Conservation (phyloP, 352 stramenopile genomes). For the Phytophthora brassicae region DNA sequence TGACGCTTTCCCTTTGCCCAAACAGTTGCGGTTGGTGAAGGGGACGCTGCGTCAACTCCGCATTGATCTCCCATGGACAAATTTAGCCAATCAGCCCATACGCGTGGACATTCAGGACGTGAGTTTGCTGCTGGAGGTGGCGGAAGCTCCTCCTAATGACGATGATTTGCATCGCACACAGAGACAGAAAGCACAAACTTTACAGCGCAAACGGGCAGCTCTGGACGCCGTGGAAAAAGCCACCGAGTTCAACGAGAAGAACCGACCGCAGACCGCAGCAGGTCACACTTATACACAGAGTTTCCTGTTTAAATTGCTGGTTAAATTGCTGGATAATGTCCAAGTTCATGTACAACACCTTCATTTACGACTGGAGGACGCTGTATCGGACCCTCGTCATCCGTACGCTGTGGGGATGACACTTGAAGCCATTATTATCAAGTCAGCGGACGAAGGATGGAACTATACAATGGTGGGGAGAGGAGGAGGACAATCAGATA, state of each 20-base stretch:
- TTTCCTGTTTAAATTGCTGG: constrained; percentile 76
- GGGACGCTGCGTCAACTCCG: constrained; percentile 73
- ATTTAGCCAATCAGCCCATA: constrained; percentile 73
- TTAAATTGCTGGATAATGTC: constrained; percentile 86
- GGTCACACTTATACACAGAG: constrained; percentile 64
- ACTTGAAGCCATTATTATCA: constrained; percentile 78
- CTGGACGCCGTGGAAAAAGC: constrained; percentile 80
- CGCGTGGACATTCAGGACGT: constrained; percentile 78
- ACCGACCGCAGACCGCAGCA: constrained; percentile 16
- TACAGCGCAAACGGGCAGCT: constrained; percentile 77
- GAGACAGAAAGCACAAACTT: constrained; percentile 49
- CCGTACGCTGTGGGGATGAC: constrained; percentile 73
- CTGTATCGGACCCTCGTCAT: constrained; percentile 40
- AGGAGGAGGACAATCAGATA: constrained; percentile 20
- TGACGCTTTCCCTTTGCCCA: constrained; percentile 67
- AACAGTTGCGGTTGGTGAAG: constrained; percentile 69
- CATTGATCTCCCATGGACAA: constrained; percentile 78
- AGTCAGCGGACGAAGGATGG: constrained; percentile 78
- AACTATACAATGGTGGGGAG: constrained; percentile 85
- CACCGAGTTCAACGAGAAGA: constrained; percentile 60
- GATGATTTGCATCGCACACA: constrained; percentile 29
- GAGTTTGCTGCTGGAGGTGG: constrained; percentile 66
- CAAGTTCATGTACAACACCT: constrained; percentile 80
- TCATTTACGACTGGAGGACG: constrained; percentile 73
- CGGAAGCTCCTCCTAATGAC: constrained; percentile 18